A percentile compares a stretch with the other conserved stretches of the same genome.
Conservation (phyloP, 2,329 filamentous ascomycete species). For the Sclerotinia spermophila region DNA sequence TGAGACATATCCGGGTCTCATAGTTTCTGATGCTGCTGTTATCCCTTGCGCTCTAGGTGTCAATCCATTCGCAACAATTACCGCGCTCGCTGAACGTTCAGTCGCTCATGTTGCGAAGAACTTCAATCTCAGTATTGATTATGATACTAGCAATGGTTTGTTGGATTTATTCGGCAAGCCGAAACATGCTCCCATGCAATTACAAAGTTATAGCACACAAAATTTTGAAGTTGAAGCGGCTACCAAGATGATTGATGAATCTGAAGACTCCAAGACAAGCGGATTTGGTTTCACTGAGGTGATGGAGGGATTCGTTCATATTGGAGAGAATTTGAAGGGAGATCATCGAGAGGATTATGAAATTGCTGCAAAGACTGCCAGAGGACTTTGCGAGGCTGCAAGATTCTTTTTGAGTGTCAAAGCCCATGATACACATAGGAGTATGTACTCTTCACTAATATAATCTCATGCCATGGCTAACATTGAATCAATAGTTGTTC, state of each 20-base stretch:
- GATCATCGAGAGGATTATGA: constrained; percentile 52
- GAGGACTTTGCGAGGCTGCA: constrained; percentile 52
- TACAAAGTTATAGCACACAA: constrained; percentile 19
- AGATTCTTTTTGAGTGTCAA: constrained; percentile 58
- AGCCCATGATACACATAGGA: constrained; percentile 49
- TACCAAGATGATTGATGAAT: constrained; percentile 38
- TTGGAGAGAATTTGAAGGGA: constrained; percentile 41
- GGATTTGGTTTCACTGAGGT: constrained; percentile 62
- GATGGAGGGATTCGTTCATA: constrained; percentile 59
- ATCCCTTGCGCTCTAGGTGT: constrained; percentile 60
- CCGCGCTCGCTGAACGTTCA: constrained; percentile 62
- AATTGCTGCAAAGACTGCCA: constrained; percentile 49
- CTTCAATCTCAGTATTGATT: constrained; percentile 43
- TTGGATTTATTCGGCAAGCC: constrained; percentile 56
- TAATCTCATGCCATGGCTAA: background rate
- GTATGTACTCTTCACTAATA: constrained; percentile 26
- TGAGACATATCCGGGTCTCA: constrained; percentile 53
- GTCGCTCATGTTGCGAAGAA: constrained; percentile 49
- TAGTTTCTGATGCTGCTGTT: constrained; percentile 59
- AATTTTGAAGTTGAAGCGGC: constrained; percentile 42
- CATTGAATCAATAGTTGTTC: constrained; percentile 37
- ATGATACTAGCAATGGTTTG: constrained; percentile 44
- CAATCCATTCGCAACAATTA: constrained; percentile 67
- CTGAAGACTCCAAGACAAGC: constrained; percentile 38
- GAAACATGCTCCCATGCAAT: constrained; percentile 24